These are phyloP conservation scores for Ceratobasidium sp. DNA, from an alignment of 1,284 basidiomycete genomes.

Conservation along the genomic window DNA sequence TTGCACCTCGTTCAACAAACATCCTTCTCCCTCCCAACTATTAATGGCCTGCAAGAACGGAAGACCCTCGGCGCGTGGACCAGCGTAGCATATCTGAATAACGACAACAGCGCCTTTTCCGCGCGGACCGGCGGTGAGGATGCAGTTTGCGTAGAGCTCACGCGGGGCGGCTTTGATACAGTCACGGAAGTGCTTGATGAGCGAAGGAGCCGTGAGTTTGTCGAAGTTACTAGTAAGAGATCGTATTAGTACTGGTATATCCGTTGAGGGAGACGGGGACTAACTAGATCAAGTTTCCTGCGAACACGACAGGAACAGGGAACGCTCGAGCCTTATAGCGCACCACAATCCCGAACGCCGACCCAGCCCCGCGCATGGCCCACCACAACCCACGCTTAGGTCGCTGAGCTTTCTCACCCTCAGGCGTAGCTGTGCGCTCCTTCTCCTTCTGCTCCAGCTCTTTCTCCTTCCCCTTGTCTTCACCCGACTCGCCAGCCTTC, in stretches of 20 bases:
- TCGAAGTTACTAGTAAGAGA: constrained; percentile 54
- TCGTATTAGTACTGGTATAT: background rate
- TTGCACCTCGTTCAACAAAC: constrained; percentile 87
- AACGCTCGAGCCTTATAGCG: constrained; percentile 88
- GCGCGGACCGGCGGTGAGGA: constrained; percentile 88
- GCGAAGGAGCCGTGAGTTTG: constrained; percentile 87
- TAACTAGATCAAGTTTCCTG: constrained; percentile 91
- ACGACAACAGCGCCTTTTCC: constrained; percentile 84
- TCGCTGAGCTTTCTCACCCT: constrained; percentile 57
- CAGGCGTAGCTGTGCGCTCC: constrained; percentile 59
- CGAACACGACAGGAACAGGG: constrained; percentile 89
- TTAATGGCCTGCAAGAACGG: constrained; percentile 85
- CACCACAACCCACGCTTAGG: constrained; percentile 73
- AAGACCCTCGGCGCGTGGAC: constrained; percentile 78
- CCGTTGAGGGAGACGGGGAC: constrained; percentile 52
- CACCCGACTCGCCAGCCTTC: constrained; percentile 36
- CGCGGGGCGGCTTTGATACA: constrained; percentile 89
- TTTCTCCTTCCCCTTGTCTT: constrained; percentile 25
- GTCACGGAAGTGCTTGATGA: constrained; percentile 92
- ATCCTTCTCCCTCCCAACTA: constrained; percentile 86
- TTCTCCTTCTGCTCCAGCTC: constrained; percentile 65
- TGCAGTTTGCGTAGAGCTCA: constrained; percentile 85
- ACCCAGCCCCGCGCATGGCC: constrained; percentile 88
- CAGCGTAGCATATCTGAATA: constrained; percentile 90
- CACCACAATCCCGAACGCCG: constrained; percentile 87